Conservation (phyloP, 1,284 basidiomycete species). For the Kalmanozyma brasiliensis region DNA sequence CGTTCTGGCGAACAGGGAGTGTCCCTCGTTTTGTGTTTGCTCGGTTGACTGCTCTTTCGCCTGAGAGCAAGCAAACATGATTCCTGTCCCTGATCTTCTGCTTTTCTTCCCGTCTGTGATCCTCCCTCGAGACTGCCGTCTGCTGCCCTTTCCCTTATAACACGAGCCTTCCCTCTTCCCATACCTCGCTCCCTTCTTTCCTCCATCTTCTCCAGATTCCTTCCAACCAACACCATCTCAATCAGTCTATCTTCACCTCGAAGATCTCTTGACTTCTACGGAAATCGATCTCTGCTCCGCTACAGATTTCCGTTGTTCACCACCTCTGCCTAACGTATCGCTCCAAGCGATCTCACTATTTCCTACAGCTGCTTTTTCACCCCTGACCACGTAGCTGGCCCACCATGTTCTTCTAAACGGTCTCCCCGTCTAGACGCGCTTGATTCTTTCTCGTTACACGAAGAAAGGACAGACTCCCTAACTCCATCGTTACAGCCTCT, state of each 20-base stretch:
- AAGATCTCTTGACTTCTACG: slow-evolving; percentile 11
- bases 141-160: slow-evolving; percentile 25
- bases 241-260: slow-evolving; percentile 12
- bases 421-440: slow-evolving; percentile 37
- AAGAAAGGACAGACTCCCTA: slow-evolving; percentile 50
- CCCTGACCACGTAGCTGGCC: slow-evolving; percentile 52
- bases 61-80: neutral
- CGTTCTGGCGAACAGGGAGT: slow-evolving; percentile 5
- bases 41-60: slow-evolving; percentile 11
- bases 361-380: slow-evolving; percentile 47
- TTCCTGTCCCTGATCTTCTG: slow-evolving; percentile 6
- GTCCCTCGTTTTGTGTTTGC: neutral
- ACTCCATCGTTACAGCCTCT: slow-evolving; percentile 45
- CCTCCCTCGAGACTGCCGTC: slow-evolving; percentile 10
- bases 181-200: neutral
- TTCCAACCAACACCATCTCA: slow-evolving; percentile 18
- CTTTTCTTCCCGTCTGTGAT: neutral
- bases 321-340: slow-evolving; percentile 17
- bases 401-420: slow-evolving; percentile 57
- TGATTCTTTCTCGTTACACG: slow-evolving; percentile 45
- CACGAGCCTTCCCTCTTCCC: neutral
- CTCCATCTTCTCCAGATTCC: slow-evolving; percentile 8
- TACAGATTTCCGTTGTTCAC: slow-evolving; percentile 26
- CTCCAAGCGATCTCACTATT: slow-evolving; percentile 32
- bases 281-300: slow-evolving; percentile 12